A percentile compares a stretch with the other conserved stretches of the same genome.
phyloP scores from a whole-genome alignment of 2,329 filamentous ascomycete species.

The Niveomyces coronatus region DNA sequence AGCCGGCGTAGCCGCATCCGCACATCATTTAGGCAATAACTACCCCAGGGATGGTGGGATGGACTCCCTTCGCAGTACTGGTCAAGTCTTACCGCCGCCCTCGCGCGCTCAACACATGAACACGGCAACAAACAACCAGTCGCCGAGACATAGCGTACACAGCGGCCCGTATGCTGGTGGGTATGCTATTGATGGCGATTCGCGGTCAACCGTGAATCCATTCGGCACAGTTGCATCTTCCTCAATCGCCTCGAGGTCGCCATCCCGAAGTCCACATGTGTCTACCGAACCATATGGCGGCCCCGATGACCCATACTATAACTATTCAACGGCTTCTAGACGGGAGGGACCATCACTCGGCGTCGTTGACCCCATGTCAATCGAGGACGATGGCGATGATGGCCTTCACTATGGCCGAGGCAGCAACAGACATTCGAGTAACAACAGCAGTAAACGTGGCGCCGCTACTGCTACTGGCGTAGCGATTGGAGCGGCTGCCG shows the following conservation, averaged over 20 bases:
- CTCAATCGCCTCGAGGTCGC: constrained; percentile 28
- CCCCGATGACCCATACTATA: constrained; percentile 55
- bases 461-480: constrained; percentile 16
- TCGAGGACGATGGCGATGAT: constrained; percentile 83
- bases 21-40: constrained; percentile 53
- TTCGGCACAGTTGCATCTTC: constrained; percentile 22
- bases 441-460: constrained; percentile 41
- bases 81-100: constrained; percentile 27
- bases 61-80: constrained; percentile 42
- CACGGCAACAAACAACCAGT: background rate
- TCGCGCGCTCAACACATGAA: constrained; percentile 21
- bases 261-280: constrained; percentile 39
- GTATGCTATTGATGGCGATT: constrained; percentile 25
- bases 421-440: constrained; percentile 44
- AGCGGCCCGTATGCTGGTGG: constrained; percentile 14
- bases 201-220: constrained; percentile 32
- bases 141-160: constrained; percentile 2
- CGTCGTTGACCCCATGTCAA: constrained; percentile 65
- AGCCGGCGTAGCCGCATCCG: constrained; percentile 59
- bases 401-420: constrained; percentile 49
- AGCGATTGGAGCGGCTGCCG: constrained; percentile 34
- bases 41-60: constrained; percentile 50
- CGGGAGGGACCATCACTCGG: constrained; percentile 41
- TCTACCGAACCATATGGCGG: constrained; percentile 37
- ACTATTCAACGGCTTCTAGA: constrained; percentile 35